Evolutionary conservation across 1,284 basidiomycete species (phyloP).

Genomic region (Paramarasmius palmivorus): DNA sequence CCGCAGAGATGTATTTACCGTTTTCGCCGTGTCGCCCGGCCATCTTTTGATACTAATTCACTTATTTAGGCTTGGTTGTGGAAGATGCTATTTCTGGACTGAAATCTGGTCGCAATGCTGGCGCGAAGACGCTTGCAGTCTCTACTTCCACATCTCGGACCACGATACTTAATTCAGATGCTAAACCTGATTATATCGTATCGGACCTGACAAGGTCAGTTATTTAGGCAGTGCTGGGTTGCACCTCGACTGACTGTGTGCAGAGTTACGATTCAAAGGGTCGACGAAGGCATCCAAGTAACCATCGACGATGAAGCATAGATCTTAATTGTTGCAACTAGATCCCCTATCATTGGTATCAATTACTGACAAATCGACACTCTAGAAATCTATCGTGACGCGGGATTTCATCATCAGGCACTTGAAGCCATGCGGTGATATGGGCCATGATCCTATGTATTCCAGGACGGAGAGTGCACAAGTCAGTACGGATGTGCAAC

Average conservation of each 20-base stretch:
- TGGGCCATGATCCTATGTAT: no score
- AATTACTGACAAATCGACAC: no score
- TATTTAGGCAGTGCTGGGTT: not conserved
- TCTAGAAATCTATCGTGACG: no score
- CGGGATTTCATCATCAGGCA: no score
- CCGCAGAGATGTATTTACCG: constrained; percentile 48
- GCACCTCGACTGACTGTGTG: not conserved
- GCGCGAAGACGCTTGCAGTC: constrained; percentile 72
- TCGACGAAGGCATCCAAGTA: constrained; percentile 37
- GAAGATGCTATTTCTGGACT: constrained; percentile 86
- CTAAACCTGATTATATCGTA: constrained; percentile 54
- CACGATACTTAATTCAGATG: constrained; percentile 45
- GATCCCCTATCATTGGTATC: not conserved
- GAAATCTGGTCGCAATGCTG: constrained; percentile 72
- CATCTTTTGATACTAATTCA: not conserved
- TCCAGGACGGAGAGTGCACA: no score
- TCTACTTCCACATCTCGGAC: constrained; percentile 77
- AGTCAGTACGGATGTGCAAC: no score
- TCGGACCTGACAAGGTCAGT: constrained; percentile 52
- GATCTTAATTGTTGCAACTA: not conserved
- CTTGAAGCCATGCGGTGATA: no score
- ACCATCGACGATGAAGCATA: constrained; percentile 26
- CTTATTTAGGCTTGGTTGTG: constrained; percentile 65
- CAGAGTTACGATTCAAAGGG: constrained; percentile 37
- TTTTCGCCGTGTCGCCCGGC: not conserved